Percentiles rank a stretch among this genome's conserved stretches.
phyloP scores from a whole-genome alignment of 2,329 filamentous ascomycete species.

The Aspergillus ochraceus region DNA sequence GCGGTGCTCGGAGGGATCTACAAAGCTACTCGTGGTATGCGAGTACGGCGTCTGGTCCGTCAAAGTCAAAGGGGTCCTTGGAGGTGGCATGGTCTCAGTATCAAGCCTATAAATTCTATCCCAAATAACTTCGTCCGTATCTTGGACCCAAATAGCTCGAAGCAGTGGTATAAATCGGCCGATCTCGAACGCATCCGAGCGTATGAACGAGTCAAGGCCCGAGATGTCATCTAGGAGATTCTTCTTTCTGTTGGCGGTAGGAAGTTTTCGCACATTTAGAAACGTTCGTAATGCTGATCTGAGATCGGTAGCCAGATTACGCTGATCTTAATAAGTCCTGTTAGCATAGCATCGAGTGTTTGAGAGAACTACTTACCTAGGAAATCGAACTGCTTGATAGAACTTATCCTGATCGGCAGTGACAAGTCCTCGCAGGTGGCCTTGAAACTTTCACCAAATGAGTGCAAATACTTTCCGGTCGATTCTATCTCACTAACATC shows the following conservation, averaged over 20 bases:
- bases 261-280: not conserved
- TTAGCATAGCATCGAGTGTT: not conserved
- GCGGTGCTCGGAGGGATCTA: conserved; percentile 28
- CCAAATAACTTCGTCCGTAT: conserved; percentile 19
- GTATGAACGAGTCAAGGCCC: not conserved
- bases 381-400: not conserved
- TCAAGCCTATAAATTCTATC: conserved; percentile 16
- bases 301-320: not conserved
- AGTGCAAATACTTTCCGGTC: not conserved
- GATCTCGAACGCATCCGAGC: conserved; percentile 16
- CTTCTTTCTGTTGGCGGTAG: not conserved
- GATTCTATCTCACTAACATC: not conserved
- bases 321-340: not conserved
- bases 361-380: not conserved
- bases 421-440: not conserved
- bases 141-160: conserved; percentile 3
- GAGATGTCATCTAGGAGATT: not conserved
- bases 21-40: conserved; percentile 29
- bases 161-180: conserved; percentile 20
- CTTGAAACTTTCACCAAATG: not conserved
- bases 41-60: conserved; percentile 24
- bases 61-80: conserved; percentile 12
- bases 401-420: not conserved
- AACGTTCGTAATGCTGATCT: not conserved
- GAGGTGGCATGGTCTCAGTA: conserved; percentile 21